Conservation (phyloP, 148 eudicot genomes). For the Suaeda aralocaspica region DNA sequence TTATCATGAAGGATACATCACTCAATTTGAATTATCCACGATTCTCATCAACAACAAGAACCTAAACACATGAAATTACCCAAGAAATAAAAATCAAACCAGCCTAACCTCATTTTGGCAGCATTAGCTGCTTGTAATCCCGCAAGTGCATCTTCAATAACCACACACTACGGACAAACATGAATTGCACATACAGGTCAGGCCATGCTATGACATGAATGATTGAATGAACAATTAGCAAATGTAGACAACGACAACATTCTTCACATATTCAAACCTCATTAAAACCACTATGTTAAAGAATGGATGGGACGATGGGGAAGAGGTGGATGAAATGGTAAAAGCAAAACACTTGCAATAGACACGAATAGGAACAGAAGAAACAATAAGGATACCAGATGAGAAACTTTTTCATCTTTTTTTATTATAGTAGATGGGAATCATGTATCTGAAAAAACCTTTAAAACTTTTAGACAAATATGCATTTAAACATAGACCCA, state of each 20-base stretch:
- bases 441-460: background rate
- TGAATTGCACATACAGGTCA: conserved; percentile 9
- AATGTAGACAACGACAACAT: background rate
- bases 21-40: background rate
- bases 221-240: conserved; percentile 1
- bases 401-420: background rate
- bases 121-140: conserved; percentile 97
- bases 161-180: conserved; percentile 59
- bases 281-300: background rate
- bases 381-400: background rate
- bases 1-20: background rate
- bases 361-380: background rate
- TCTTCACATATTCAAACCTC: background rate
- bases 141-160: conserved; percentile 97
- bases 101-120: conserved; percentile 77
- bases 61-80: background rate
- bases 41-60: background rate
- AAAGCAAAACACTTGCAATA: too few relatives aligned
- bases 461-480: background rate
- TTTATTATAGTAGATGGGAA: background rate
- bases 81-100: conserved; percentile 9
- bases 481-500: background rate
- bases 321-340: background rate
- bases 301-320: background rate
- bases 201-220: background rate